phyloP scores from a whole-genome alignment of 2,329 filamentous ascomycete genomes.

The Diaporthe helianthi region DNA sequence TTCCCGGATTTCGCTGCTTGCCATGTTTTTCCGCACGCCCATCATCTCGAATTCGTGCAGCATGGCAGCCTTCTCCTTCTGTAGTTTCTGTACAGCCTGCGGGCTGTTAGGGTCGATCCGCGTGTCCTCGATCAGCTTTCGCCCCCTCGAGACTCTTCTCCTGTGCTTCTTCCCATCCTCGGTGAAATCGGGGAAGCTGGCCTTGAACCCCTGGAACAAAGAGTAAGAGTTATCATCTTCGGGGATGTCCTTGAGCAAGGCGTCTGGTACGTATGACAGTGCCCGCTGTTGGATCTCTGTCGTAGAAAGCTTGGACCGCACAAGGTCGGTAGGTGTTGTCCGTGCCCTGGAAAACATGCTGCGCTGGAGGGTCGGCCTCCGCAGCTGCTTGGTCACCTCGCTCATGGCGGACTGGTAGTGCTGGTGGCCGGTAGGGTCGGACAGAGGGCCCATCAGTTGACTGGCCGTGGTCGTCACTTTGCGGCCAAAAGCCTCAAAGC shows the following conservation, averaged over 20 bases:
- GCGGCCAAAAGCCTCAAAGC: conserved; percentile 89
- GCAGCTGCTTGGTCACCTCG: conserved; percentile 88
- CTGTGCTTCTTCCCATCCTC: conserved; percentile 76
- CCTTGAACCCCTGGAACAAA: conserved; percentile 95
- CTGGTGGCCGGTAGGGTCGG: conserved; percentile 60
- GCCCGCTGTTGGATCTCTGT: conserved; percentile 94
- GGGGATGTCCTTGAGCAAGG: conserved; percentile 87
- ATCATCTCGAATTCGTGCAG: conserved; percentile 91
- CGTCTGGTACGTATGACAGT: conserved; percentile 85
- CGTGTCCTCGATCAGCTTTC: conserved; percentile 76
- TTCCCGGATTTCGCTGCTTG: conserved; percentile 91
- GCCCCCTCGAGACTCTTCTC: conserved; percentile 74
- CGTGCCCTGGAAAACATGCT: conserved; percentile 90
- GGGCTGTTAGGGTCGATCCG: conserved; percentile 62
- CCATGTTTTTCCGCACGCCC: conserved; percentile 94
- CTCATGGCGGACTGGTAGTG: conserved; percentile 89
- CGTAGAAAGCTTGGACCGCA: conserved; percentile 88
- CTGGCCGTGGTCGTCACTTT: conserved; percentile 95
- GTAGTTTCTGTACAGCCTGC: conserved; percentile 74
- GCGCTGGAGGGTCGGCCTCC: conserved; percentile 82
- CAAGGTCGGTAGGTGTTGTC: conserved; percentile 91
- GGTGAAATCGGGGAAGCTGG: conserved; percentile 75
- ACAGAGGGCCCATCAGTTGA: conserved; percentile 79
- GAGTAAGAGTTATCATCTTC: conserved; percentile 87
- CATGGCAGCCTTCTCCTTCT: conserved; percentile 79